These are phyloP conservation scores for Macadamia tetraphylla DNA, from an alignment of 164 flowering plant species.

Conservation along the genomic window DNA sequence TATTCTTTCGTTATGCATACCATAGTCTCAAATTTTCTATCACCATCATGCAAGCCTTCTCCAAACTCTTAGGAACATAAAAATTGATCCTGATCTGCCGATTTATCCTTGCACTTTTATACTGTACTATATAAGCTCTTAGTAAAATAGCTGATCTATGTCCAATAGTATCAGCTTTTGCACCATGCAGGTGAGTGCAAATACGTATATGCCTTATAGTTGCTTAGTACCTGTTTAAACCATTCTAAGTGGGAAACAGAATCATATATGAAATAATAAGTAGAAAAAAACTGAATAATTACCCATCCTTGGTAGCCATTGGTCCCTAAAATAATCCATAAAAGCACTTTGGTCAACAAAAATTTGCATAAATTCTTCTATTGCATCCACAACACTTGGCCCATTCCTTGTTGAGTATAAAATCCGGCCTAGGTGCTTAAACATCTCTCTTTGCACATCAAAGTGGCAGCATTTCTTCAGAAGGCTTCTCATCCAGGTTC, in stretches of 20 bases:
- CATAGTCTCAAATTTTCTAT: no score
- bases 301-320: conserved; percentile 48
- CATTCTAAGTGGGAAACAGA: neutral
- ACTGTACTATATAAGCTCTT: no score
- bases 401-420: conserved; percentile 35
- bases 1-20: no score
- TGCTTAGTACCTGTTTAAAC: neutral
- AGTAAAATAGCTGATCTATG: no score
- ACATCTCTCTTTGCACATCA: conserved; percentile 47
- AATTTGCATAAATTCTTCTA: conserved; percentile 47
- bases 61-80: no score
- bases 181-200: no score
- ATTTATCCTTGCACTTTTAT: no score
- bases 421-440: conserved; percentile 40
- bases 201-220: no score
- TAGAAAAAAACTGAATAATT: neutral
- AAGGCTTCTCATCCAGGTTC: conserved; percentile 40
- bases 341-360: conserved; percentile 48
- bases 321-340: conserved; percentile 40
- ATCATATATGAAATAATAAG: neutral
- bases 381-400: conserved; percentile 26
- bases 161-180: no score
- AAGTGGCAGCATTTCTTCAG: conserved; percentile 40
- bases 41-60: no score
- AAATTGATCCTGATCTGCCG: no score